Evolutionary conservation across 257 asterid genomes (phyloP).

Genomic region (Leptodermis oblonga): DNA sequence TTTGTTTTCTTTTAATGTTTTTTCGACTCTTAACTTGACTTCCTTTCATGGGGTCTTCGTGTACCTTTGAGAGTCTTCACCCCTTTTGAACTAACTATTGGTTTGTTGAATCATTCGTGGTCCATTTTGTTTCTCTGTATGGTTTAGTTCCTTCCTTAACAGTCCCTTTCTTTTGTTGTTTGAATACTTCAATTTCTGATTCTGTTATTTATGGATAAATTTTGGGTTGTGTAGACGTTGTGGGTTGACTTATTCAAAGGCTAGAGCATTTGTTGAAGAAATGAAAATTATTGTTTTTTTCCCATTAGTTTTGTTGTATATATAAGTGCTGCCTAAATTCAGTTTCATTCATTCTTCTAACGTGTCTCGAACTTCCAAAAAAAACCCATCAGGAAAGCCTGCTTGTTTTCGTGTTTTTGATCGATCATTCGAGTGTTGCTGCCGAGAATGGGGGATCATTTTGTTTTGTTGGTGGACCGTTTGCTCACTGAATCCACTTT

Average conservation of each 20-base stretch:
- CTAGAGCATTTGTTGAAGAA: background rate
- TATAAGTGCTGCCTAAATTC: conserved; percentile 1
- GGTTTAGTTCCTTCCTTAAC: background rate
- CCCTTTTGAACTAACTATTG: conserved; percentile 6
- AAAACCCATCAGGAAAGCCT: background rate
- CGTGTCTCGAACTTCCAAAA: background rate
- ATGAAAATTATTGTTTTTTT: background rate
- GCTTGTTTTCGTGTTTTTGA: conserved; percentile 7
- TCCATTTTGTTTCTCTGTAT: conserved; percentile 5
- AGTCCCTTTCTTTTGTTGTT: background rate
- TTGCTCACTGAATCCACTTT: conserved; percentile 90
- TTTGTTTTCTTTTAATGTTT: background rate
- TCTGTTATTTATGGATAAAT: background rate
- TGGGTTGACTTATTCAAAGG: background rate
- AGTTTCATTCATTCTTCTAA: background rate
- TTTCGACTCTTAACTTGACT: conserved; percentile 3
- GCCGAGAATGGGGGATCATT: conserved; percentile 86
- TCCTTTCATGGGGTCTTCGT: conserved; percentile 14
- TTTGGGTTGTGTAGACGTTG: background rate
- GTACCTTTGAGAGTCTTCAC: background rate
- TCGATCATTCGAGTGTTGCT: background rate
- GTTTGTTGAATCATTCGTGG: background rate
- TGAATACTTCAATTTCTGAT: background rate
- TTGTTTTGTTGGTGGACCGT: conserved; percentile 90
- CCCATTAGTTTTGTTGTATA: background rate